Percentiles rank a stretch among this genome's conserved stretches.
Evolutionary conservation across 2,329 filamentous ascomycete species (phyloP).

Genomic region (Clathrospora elynae): DNA sequence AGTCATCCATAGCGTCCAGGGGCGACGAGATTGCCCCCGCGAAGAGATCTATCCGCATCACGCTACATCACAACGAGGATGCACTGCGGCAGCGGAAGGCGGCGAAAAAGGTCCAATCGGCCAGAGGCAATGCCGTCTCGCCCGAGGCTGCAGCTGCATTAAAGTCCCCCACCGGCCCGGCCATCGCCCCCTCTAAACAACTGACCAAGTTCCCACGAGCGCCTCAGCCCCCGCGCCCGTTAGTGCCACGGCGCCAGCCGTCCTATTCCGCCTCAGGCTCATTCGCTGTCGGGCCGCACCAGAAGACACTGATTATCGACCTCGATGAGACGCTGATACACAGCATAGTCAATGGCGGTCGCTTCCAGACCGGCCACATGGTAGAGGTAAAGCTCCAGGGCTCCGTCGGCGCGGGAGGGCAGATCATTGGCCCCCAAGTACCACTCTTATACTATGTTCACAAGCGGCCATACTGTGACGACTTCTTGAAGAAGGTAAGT

Average conservation of each 20-base stretch:
- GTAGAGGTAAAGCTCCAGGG: constrained; percentile 91
- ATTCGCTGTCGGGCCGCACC: constrained; percentile 51
- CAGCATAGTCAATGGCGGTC: constrained; percentile 93
- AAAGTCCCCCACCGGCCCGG: constrained; percentile 90
- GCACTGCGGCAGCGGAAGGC: constrained; percentile 74
- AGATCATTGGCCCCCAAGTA: constrained; percentile 80
- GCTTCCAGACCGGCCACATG: constrained; percentile 98
- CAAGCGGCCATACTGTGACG: constrained; percentile 95
- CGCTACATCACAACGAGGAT: constrained; percentile 83
- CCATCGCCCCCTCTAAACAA: constrained; percentile 59
- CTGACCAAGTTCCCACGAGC: constrained; percentile 90
- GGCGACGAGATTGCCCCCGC: constrained; percentile 69
- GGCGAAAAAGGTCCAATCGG: constrained; percentile 61
- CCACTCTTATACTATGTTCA: constrained; percentile 99
- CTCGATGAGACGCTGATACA: constrained; percentile 97
- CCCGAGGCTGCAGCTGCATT: constrained; percentile 67
- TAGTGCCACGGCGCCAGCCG: constrained; percentile 86
- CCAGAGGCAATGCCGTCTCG: constrained; percentile 41
- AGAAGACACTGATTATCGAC: constrained; percentile 94
- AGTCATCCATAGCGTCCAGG: constrained; percentile 56
- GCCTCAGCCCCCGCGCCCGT: constrained; percentile 83
- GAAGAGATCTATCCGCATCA: constrained; percentile 86
- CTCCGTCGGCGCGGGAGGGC: constrained; percentile 68
- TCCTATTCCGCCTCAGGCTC: constrained; percentile 68
- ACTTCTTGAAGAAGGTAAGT: constrained; percentile 82